These are phyloP conservation scores for Catenaria anguillulae DNA, from an alignment of 371 early-diverging fungal genomes.

Conservation along the genomic window DNA sequence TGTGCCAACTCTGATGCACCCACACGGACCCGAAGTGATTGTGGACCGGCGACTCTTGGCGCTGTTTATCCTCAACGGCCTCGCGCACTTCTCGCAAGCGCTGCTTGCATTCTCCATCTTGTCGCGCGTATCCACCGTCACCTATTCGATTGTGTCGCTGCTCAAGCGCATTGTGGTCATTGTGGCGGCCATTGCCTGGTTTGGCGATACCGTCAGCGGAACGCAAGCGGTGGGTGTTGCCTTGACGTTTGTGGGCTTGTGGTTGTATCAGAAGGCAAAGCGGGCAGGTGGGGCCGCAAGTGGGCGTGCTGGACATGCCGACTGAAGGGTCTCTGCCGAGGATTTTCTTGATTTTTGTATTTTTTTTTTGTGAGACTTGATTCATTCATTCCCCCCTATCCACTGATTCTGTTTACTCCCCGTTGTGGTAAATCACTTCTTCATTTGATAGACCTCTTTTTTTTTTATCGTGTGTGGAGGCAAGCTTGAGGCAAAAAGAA, in stretches of 20 bases:
- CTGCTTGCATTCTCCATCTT: conserved; percentile 67
- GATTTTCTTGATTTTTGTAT: too few species aligned
- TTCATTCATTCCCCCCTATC: too few species aligned
- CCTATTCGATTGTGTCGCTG: conserved; percentile 72
- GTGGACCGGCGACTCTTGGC: conserved; percentile 13
- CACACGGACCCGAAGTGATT: conserved; percentile 11
- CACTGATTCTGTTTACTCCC: too few species aligned
- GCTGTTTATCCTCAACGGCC: conserved; percentile 58
- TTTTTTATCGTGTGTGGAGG: too few species aligned
- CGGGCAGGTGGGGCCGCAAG: too few species aligned
- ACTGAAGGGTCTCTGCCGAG: too few species aligned
- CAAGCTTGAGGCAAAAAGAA: too few species aligned
- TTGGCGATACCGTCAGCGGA: conserved; percentile 49
- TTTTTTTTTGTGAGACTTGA: too few species aligned
- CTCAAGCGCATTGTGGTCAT: conserved; percentile 83
- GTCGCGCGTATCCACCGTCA: conserved; percentile 61
- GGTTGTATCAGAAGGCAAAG: conserved; percentile 63
- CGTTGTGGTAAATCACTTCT: too few species aligned
- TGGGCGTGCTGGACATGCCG: too few species aligned
- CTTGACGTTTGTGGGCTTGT: conserved; percentile 68
- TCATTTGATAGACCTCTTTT: too few species aligned
- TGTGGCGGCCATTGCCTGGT: conserved; percentile 65
- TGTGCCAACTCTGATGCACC: conserved; percentile 17
- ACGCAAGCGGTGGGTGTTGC: conserved; percentile 58
- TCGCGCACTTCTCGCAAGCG: conserved; percentile 61